Conservation (phyloP, 2,329 filamentous ascomycete species). For the Colletotrichum nymphaeae region DNA sequence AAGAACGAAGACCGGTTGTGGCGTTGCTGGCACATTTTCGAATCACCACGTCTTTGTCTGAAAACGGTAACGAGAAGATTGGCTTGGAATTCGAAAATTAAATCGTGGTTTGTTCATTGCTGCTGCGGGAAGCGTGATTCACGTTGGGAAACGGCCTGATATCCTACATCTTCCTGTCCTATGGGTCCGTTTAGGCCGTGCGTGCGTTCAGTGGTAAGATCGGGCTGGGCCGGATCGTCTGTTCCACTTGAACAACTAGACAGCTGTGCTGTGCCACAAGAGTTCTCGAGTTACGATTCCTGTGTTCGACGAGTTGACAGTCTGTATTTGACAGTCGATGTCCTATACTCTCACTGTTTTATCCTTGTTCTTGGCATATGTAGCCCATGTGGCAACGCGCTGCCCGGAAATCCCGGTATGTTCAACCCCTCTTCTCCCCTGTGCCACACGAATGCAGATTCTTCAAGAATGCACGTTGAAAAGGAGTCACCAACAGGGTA, state of each 20-base stretch:
- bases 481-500: background rate
- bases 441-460: background rate
- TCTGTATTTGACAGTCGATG: background rate
- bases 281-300: background rate
- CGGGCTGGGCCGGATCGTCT: too few relatives aligned
- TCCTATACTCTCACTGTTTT: background rate
- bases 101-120: background rate
- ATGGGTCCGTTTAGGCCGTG: background rate
- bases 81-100: background rate
- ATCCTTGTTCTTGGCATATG: background rate
- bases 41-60: too few relatives aligned
- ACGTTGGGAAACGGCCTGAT: background rate
- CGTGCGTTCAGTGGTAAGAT: too few relatives aligned
- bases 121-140: background rate
- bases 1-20: background rate
- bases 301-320: too few relatives aligned
- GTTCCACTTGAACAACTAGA: background rate
- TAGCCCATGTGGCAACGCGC: background rate
- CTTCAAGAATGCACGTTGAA: background rate
- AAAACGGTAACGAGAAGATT: background rate
- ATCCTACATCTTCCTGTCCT: background rate
- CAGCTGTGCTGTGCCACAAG: background rate
- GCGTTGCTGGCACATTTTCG: background rate
- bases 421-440: background rate
- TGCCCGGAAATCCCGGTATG: background rate